Conservation (phyloP, 192 early-diverging fungal species). For the Podila verticillata region DNA sequence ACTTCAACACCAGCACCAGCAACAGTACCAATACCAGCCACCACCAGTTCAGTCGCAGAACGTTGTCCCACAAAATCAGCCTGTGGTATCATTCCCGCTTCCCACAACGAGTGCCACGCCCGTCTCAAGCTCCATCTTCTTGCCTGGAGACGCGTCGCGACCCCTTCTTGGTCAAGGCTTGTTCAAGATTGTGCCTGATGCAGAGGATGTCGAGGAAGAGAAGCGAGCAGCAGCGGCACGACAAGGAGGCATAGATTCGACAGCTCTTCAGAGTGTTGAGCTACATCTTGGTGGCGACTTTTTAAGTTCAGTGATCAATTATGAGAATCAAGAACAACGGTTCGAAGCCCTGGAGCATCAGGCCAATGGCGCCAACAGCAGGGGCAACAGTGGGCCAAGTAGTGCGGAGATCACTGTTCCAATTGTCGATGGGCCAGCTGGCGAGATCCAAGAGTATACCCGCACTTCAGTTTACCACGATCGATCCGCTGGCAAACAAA, state of each 20-base stretch:
- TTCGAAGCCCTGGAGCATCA: slow-evolving; percentile 14
- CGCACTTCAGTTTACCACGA: slow-evolving; percentile 11
- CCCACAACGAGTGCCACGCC: slow-evolving; percentile 1
- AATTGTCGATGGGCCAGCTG: neutral
- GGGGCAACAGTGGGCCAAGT: neutral
- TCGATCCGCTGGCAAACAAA: slow-evolving; percentile 9
- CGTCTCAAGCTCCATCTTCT: slow-evolving; percentile 13
- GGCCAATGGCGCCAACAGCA: neutral
- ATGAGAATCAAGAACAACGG: slow-evolving; percentile 31
- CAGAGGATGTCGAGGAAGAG: slow-evolving; percentile 38
- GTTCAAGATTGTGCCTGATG: slow-evolving; percentile 47
- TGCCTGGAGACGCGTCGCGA: slow-evolving; percentile 37
- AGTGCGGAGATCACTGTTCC: neutral
- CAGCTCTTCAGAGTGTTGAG: slow-evolving; percentile 10
- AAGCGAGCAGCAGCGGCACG: neutral
- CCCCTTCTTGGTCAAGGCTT: slow-evolving; percentile 35
- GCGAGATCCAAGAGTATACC: slow-evolving; percentile 5
- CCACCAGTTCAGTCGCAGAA: neutral
- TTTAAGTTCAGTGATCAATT: slow-evolving; percentile 30
- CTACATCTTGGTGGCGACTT: slow-evolving; percentile 35
- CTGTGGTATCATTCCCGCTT: neutral
- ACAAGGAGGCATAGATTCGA: neutral
- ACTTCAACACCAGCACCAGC: neutral
- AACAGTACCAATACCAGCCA: slow-evolving; percentile 3
- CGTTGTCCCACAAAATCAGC: neutral